phyloP scores from a whole-genome alignment of 2,329 filamentous ascomycete genomes.

The Colletotrichum chrysophilum region DNA sequence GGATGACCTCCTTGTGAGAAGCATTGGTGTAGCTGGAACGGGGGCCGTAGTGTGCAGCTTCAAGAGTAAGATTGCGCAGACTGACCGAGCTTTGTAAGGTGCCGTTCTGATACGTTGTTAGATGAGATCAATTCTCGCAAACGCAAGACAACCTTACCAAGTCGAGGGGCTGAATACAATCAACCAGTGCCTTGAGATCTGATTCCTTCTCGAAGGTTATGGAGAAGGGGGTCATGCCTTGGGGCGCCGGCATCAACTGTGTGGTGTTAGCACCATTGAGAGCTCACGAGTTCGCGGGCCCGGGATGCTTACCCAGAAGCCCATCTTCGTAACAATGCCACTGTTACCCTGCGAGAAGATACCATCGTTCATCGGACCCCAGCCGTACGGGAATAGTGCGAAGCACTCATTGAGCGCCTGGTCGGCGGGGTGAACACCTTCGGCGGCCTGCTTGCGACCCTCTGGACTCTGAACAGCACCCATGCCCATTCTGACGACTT shows the following conservation, averaged over 20 bases:
- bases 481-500: slow-evolving; percentile 52
- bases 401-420: slow-evolving; percentile 30
- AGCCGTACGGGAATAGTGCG: slow-evolving; percentile 42
- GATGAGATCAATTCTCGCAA: too few species aligned
- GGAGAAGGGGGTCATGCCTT: slow-evolving; percentile 11
- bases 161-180: not conserved
- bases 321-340: slow-evolving; percentile 61
- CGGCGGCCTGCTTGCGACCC: slow-evolving; percentile 29
- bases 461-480: slow-evolving; percentile 44
- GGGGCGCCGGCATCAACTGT: slow-evolving; percentile 3
- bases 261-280: not conserved
- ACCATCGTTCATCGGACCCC: slow-evolving; percentile 44
- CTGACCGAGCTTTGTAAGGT: slow-evolving; percentile 7
- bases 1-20: not conserved
- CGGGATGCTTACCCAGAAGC: slow-evolving; percentile 34
- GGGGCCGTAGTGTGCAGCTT: slow-evolving; percentile 9
- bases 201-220: slow-evolving; percentile 8
- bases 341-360: slow-evolving; percentile 57
- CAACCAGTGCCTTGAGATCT: not conserved
- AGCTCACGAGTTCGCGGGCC: too few species aligned
- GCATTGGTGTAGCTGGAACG: slow-evolving; percentile 20
- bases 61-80: slow-evolving; percentile 1
- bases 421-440: slow-evolving; percentile 33
- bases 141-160: not conserved
- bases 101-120: not conserved